A percentile compares a stretch with the other conserved stretches of the same genome.
Conservation (phyloP, 768 basidiomycete genomes). For the Xerocomellus chrysenteron region DNA sequence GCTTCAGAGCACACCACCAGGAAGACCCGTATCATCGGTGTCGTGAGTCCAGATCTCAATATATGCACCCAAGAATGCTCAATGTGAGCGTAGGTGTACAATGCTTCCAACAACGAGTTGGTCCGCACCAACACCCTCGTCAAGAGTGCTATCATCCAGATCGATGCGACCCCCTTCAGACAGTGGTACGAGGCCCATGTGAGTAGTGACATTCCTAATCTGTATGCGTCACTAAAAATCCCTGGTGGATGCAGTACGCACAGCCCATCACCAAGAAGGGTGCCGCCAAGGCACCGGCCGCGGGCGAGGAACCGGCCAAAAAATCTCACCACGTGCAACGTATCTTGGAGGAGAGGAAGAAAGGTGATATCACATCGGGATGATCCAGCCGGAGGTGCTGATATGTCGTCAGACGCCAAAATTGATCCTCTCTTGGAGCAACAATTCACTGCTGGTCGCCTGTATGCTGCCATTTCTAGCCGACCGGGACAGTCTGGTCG, state of each 20-base stretch:
- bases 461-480: constrained; percentile 91
- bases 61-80: not conserved
- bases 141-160: constrained; percentile 93
- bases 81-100: constrained; percentile 72
- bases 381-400: constrained; percentile 12
- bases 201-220: constrained; percentile 35
- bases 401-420: constrained; percentile 66
- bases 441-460: constrained; percentile 92
- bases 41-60: constrained; percentile 58
- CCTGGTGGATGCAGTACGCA: constrained; percentile 65
- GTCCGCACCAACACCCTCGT: constrained; percentile 99
- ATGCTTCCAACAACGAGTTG: constrained; percentile 99
- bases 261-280: constrained; percentile 92
- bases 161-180: constrained; percentile 98
- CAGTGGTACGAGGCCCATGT: constrained; percentile 99
- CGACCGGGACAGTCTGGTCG: constrained; percentile 97
- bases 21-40: constrained; percentile 95
- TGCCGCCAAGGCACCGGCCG: constrained; percentile 50
- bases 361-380: constrained; percentile 51
- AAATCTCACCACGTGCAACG: constrained; percentile 90
- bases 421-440: constrained; percentile 85
- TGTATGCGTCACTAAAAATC: constrained; percentile 1
- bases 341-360: constrained; percentile 85
- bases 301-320: constrained; percentile 63
- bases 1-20: constrained; percentile 89